Percentiles rank a stretch among this genome's conserved stretches.
Evolutionary conservation across 2,329 filamentous ascomycete genomes (phyloP).

Genomic region (Hypoxylon sp.): DNA sequence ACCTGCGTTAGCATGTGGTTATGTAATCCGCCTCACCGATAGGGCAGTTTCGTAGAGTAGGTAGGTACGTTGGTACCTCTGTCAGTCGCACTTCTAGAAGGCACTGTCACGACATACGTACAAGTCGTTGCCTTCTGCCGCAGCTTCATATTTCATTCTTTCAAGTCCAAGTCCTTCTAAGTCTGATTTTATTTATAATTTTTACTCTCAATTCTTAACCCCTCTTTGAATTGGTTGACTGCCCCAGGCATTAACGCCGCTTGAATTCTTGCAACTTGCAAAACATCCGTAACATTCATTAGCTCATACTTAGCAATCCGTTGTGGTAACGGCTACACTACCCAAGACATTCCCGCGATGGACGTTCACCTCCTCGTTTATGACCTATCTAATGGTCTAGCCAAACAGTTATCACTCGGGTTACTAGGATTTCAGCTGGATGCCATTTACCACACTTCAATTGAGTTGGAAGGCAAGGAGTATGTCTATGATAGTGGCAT

Average conservation of each 20-base stretch:
- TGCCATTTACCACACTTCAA: slow-evolving; percentile 93
- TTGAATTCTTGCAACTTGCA: too few species aligned
- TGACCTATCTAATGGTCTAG: slow-evolving; percentile 73
- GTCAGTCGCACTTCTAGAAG: slow-evolving; percentile 17
- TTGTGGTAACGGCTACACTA: background rate
- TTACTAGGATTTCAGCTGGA: slow-evolving; percentile 73
- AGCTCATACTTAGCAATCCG: too few species aligned
- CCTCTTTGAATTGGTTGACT: too few species aligned
- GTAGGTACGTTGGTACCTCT: background rate
- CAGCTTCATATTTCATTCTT: slow-evolving; percentile 1
- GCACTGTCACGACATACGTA: slow-evolving; percentile 22
- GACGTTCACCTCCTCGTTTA: slow-evolving; percentile 82
- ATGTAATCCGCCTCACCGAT: too few species aligned
- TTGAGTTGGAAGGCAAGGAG: slow-evolving; percentile 84
- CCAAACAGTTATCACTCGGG: slow-evolving; percentile 63
- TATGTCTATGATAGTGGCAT: slow-evolving; percentile 92
- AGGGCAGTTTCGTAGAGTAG: too few species aligned
- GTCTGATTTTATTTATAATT: too few species aligned
- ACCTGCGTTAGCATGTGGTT: too few species aligned
- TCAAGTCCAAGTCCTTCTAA: too few species aligned
- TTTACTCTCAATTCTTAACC: too few species aligned
- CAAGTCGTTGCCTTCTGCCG: slow-evolving; percentile 16
- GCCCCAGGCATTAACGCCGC: too few species aligned
- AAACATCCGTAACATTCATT: too few species aligned
- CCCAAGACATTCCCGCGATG: slow-evolving; percentile 55